These are phyloP conservation scores for Tolypocladium ophioglossoides DNA, from an alignment of 2,329 filamentous ascomycete species.

Conservation along the genomic window DNA sequence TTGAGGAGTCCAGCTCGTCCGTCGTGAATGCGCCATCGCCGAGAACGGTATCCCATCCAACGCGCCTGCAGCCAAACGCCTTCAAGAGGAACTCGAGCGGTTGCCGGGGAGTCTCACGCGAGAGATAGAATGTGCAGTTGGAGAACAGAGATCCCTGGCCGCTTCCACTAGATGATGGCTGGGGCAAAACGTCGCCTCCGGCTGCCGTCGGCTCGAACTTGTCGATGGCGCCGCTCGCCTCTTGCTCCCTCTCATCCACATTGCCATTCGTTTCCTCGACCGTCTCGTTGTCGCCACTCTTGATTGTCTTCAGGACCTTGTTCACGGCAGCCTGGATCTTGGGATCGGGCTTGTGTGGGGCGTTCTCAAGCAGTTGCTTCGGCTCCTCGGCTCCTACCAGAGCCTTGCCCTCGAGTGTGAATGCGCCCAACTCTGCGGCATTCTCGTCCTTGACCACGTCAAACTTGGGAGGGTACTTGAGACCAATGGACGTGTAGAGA, in stretches of 20 bases:
- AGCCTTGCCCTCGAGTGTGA: constrained; percentile 71
- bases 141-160: constrained; percentile 71
- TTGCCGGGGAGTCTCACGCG: constrained; percentile 83
- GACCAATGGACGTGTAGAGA: constrained; percentile 79
- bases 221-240: constrained; percentile 60
- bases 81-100: constrained; percentile 88
- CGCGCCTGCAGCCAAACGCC: constrained; percentile 88
- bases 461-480: constrained; percentile 95
- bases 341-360: constrained; percentile 44
- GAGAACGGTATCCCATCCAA: constrained; percentile 87
- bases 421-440: constrained; percentile 81
- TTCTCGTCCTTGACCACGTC: constrained; percentile 78
- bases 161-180: constrained; percentile 58
- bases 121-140: constrained; percentile 84
- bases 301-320: constrained; percentile 59
- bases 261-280: constrained; percentile 23
- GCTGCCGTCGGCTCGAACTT: constrained; percentile 80
- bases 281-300: constrained; percentile 30
- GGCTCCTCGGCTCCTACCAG: constrained; percentile 44
- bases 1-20: constrained; percentile 74
- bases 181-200: constrained; percentile 75
- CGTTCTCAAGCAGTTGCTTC: constrained; percentile 38
- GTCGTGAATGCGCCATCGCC: constrained; percentile 89
- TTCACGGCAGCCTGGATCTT: constrained; percentile 56
- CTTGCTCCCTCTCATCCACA: constrained; percentile 33